Conservation (phyloP, 1,284 basidiomycete genomes). For the Sphaerobolus stellatus region DNA sequence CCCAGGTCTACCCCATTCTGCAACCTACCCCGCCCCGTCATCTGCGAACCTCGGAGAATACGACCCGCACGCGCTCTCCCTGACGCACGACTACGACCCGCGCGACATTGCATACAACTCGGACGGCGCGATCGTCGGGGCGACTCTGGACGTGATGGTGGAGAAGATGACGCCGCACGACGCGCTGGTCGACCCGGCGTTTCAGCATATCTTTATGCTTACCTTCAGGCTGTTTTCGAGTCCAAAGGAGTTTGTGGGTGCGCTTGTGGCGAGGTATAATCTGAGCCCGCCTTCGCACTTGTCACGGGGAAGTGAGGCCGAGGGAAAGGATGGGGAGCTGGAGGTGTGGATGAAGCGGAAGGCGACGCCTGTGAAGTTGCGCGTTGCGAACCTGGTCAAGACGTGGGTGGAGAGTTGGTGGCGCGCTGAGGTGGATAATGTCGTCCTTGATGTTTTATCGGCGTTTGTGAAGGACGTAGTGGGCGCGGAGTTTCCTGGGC, state of each 20-base stretch:
- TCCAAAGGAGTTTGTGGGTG: conserved; percentile 72
- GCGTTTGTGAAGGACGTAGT: conserved; percentile 67
- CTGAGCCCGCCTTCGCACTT: conserved; percentile 60
- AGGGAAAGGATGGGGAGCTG: conserved; percentile 63
- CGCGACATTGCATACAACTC: conserved; percentile 88
- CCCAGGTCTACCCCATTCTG: too few relatives aligned
- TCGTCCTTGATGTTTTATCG: conserved; percentile 57
- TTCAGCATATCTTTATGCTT: conserved; percentile 88
- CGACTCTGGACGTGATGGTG: conserved; percentile 83
- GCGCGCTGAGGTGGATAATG: conserved; percentile 67
- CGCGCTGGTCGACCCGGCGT: conserved; percentile 80
- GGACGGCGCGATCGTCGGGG: conserved; percentile 89
- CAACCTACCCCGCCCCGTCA: conserved; percentile 43
- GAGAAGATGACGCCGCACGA: conserved; percentile 98
- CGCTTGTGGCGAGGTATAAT: conserved; percentile 82
- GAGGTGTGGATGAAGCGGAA: conserved; percentile 83
- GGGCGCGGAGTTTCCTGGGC: conserved; percentile 60
- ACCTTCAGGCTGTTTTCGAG: conserved; percentile 94
- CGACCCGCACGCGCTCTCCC: too few relatives aligned
- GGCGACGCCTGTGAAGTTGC: conserved; percentile 82
- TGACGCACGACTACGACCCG: conserved; percentile 68
- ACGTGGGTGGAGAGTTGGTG: conserved; percentile 92
- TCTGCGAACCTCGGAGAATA: conserved; percentile 60
- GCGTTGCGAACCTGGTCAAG: conserved; percentile 91
- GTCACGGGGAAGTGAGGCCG: too few relatives aligned